Evolutionary conservation across 768 basidiomycete genomes (phyloP).

Genomic region (Suillus placidus): DNA sequence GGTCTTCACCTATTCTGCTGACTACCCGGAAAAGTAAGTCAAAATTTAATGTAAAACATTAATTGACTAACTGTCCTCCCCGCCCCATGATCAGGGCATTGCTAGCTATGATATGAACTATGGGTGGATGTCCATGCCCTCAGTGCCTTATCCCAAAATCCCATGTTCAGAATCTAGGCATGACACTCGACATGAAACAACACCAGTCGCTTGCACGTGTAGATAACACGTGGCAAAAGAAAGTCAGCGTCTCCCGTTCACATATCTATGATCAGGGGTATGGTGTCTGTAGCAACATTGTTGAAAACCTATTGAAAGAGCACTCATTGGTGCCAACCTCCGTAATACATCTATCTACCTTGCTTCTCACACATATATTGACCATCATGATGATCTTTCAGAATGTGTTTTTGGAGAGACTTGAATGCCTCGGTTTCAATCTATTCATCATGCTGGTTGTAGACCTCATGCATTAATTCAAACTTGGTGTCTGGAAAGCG

Average conservation of each 20-base stretch:
- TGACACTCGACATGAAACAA: conserved; percentile 8
- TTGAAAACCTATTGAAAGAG: conserved; percentile 17
- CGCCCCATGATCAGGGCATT: conserved; percentile 16
- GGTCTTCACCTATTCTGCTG: conserved; percentile 34
- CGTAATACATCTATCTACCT: conserved; percentile 1
- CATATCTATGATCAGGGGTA: conserved; percentile 20
- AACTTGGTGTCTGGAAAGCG: conserved; percentile 35
- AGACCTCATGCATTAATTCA: conserved; percentile 36
- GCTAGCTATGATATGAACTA: conserved; percentile 23
- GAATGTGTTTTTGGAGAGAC: conserved; percentile 32
- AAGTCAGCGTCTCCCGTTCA: conserved; percentile 3
- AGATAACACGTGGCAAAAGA: background rate
- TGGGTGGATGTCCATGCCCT: conserved; percentile 33
- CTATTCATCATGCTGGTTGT: conserved; percentile 25
- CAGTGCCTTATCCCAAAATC: conserved; percentile 23
- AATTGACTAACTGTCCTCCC: background rate
- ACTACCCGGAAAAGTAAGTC: conserved; percentile 41
- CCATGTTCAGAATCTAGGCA: conserved; percentile 16
- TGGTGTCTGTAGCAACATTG: conserved; percentile 8
- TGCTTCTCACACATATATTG: background rate
- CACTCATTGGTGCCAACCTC: conserved; percentile 24
- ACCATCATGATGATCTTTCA: conserved; percentile 13
- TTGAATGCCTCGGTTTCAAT: conserved; percentile 20
- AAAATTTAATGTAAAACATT: no score
- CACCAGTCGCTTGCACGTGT: background rate